Evolutionary conservation across 2,329 filamentous ascomycete species (phyloP).

Genomic region (Tolypocladium tropicale): DNA sequence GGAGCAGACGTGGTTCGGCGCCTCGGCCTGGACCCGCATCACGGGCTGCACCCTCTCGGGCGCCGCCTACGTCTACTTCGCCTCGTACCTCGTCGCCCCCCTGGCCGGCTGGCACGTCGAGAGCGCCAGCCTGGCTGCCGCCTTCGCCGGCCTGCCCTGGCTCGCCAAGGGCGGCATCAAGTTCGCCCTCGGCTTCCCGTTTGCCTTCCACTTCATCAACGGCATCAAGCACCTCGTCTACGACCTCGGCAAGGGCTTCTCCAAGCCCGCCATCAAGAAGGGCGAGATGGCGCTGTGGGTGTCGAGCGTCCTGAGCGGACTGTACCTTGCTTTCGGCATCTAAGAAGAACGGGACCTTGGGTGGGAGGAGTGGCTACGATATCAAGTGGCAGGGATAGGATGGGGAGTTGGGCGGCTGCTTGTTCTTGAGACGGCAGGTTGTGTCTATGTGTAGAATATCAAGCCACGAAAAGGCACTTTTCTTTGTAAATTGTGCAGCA

Average conservation of each 20-base stretch:
- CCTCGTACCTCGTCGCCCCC: constrained; percentile 73
- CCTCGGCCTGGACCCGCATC: constrained; percentile 67
- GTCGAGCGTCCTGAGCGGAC: constrained; percentile 28
- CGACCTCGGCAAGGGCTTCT: constrained; percentile 41
- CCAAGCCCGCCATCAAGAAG: constrained; percentile 33
- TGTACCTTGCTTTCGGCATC: constrained; percentile 38
- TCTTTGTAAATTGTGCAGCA: neutral
- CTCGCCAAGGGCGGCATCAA: constrained; percentile 48
- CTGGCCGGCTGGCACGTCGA: constrained; percentile 56
- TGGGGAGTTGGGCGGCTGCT: neutral
- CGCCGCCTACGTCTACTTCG: constrained; percentile 67
- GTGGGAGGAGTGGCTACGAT: too few relatives aligned
- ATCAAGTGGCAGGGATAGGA: neutral
- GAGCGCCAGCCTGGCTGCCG: constrained; percentile 47
- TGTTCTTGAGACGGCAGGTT: neutral
- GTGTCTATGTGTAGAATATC: neutral
- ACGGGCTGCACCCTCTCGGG: constrained; percentile 67
- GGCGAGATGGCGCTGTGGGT: constrained; percentile 39
- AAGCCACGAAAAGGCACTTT: neutral
- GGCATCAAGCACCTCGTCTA: constrained; percentile 44
- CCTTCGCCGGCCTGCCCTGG: constrained; percentile 49
- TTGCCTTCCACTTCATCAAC: constrained; percentile 46
- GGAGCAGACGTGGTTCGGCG: constrained; percentile 75
- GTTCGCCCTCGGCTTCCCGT: constrained; percentile 47
- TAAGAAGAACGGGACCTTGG: constrained; percentile 15